phyloP scores from a whole-genome alignment of 2,329 filamentous ascomycete genomes.

The Emericellopsis cladophorae region DNA sequence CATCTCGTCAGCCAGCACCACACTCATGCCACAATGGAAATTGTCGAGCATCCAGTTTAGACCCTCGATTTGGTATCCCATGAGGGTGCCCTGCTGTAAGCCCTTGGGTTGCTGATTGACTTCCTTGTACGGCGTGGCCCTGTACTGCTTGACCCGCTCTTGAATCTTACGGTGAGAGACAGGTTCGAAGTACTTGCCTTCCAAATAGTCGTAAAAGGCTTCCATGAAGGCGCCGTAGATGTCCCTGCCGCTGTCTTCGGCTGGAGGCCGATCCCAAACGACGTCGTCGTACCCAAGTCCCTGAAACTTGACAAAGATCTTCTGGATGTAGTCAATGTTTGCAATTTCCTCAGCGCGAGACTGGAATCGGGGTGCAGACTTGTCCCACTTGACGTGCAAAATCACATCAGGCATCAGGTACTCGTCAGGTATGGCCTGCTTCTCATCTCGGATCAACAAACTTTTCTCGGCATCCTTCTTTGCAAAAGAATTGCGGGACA shows the following conservation, averaged over 20 bases:
- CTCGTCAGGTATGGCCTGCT: slow-evolving; percentile 80
- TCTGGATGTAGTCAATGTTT: slow-evolving; percentile 58
- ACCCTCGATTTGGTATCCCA: slow-evolving; percentile 88
- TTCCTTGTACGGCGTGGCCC: slow-evolving; percentile 54
- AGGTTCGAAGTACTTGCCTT: slow-evolving; percentile 56
- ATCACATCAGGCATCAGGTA: slow-evolving; percentile 79
- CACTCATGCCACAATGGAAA: slow-evolving; percentile 70
- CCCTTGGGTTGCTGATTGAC: slow-evolving; percentile 60
- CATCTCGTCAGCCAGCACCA: slow-evolving; percentile 95
- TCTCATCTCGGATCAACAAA: slow-evolving; percentile 49
- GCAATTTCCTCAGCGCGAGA: slow-evolving; percentile 58
- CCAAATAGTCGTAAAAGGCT: slow-evolving; percentile 79
- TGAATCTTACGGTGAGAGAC: slow-evolving; percentile 48
- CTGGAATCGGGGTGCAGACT: slow-evolving; percentile 31
- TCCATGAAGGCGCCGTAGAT: slow-evolving; percentile 68
- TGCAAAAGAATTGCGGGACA: slow-evolving; percentile 64
- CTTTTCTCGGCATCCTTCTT: slow-evolving; percentile 52
- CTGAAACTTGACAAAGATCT: slow-evolving; percentile 80
- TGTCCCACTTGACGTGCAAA: slow-evolving; percentile 56
- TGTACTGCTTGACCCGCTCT: slow-evolving; percentile 55
- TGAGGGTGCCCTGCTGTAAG: slow-evolving; percentile 67
- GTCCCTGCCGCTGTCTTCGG: slow-evolving; percentile 40
- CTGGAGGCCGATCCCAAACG: slow-evolving; percentile 78
- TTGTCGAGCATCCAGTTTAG: slow-evolving; percentile 93
- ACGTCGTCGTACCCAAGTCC: slow-evolving; percentile 82